phyloP scores from a whole-genome alignment of 306 rosid genomes.

The Quercus berberidifolia region DNA sequence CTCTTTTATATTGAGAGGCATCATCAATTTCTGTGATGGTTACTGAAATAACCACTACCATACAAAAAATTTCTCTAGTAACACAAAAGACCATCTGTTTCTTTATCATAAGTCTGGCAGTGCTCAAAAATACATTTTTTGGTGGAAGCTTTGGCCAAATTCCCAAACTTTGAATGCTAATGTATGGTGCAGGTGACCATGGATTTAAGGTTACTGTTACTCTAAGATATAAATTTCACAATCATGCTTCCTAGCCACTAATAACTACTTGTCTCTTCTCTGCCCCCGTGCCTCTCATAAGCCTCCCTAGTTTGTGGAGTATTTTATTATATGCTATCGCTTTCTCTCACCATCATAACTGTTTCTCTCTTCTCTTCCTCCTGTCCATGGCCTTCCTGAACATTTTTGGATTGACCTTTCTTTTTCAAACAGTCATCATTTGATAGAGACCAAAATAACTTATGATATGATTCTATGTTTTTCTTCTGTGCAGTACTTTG shows the following conservation, averaged over 20 bases:
- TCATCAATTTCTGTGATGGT: background rate
- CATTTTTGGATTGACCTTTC: background rate
- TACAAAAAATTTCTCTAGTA: background rate
- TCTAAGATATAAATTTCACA: background rate
- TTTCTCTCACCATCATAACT: background rate
- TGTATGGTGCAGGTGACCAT: background rate
- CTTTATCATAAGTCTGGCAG: background rate
- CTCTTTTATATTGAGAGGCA: too few relatives aligned
- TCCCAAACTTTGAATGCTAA: too few relatives aligned
- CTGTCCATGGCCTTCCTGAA: background rate
- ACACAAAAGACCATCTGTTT: background rate
- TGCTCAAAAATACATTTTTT: background rate
- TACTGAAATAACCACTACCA: background rate
- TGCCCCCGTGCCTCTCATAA: background rate
- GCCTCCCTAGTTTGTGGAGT: background rate
- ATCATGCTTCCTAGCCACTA: background rate
- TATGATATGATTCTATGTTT: background rate
- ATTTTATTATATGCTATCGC: background rate
- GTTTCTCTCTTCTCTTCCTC: background rate
- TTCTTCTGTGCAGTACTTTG: conserved; percentile 66
- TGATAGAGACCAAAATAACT: background rate
- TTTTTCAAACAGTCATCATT: background rate
- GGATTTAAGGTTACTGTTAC: background rate
- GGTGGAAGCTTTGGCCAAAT: background rate
- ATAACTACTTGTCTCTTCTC: background rate